phyloP scores from a whole-genome alignment of 306 rosid species.

The Castanea mollissima region DNA sequence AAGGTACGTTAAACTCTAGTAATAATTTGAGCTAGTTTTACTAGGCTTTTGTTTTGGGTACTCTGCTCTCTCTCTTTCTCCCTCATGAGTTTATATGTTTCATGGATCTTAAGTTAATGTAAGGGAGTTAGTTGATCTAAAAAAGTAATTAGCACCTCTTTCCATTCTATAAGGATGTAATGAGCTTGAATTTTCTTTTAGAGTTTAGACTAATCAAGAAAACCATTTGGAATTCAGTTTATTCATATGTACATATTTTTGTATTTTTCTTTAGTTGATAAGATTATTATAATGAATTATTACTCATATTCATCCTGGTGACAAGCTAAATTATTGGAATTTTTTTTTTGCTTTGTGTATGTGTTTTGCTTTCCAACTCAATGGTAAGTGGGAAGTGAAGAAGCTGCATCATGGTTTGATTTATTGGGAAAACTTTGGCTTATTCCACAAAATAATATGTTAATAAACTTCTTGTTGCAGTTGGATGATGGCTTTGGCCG shows the following conservation, averaged over 20 bases:
- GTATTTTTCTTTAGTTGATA: background rate
- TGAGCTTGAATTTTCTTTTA: too few species aligned
- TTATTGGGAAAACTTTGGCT: background rate
- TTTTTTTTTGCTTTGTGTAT: background rate
- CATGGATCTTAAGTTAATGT: too few species aligned
- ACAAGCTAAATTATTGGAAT: background rate
- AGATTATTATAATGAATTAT: too few species aligned
- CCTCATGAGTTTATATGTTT: too few species aligned
- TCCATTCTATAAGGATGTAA: too few species aligned
- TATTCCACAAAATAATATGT: background rate
- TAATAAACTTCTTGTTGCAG: slow-evolving; percentile 38
- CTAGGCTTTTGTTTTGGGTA: too few species aligned
- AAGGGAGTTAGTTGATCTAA: too few species aligned
- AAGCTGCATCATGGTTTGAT: background rate
- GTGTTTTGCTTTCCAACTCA: background rate
- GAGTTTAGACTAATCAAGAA: background rate
- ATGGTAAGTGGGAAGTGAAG: background rate
- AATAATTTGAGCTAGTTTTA: too few species aligned
- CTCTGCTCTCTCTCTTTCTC: too few species aligned
- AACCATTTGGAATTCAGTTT: background rate
- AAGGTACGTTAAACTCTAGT: too few species aligned
- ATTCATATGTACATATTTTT: background rate
- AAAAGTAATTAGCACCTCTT: too few species aligned
- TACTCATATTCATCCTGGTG: background rate
- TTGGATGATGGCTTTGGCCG: slow-evolving; percentile 46